These are phyloP conservation scores for Ogataea paraovalis DNA, from an alignment of 805 yeast species.

Conservation along the genomic window DNA sequence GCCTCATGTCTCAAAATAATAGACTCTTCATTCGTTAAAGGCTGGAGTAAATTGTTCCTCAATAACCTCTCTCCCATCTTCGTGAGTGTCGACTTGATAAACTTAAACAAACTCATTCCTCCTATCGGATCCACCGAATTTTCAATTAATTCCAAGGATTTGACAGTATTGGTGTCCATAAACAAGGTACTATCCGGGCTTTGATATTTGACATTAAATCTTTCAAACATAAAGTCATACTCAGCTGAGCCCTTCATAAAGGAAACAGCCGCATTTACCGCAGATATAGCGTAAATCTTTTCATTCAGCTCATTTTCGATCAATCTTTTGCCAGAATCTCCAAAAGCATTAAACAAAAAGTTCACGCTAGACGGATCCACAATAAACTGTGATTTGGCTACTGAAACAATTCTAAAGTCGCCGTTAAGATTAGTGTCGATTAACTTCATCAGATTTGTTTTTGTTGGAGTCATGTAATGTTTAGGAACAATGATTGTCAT, in stretches of 20 bases:
- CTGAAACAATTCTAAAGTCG: conserved; percentile 20
- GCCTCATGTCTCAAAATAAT: conserved; percentile 35
- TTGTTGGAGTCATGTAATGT: conserved; percentile 23
- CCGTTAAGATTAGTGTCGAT: conserved; percentile 24
- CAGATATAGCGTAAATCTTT: conserved; percentile 26
- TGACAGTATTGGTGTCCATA: conserved; percentile 37
- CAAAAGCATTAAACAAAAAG: conserved; percentile 6
- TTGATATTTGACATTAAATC: conserved; percentile 35
- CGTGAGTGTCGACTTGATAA: conserved; percentile 37
- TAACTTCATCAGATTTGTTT: conserved; percentile 33
- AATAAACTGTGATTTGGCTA: conserved; percentile 26
- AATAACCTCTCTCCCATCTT: conserved; percentile 44
- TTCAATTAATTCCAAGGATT: conserved; percentile 36
- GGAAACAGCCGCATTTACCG: conserved; percentile 32
- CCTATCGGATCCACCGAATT: conserved; percentile 27
- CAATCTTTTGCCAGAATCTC: conserved; percentile 17
- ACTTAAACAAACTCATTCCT: conserved; percentile 33
- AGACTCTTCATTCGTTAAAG: conserved; percentile 36
- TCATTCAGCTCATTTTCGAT: conserved; percentile 28
- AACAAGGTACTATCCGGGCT: conserved; percentile 39
- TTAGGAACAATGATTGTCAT: conserved; percentile 35
- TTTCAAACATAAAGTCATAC: conserved; percentile 23
- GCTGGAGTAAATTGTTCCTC: conserved; percentile 43
- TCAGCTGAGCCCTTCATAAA: conserved; percentile 17
- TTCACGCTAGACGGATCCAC: conserved; percentile 9